Conservation (phyloP, 2,329 filamentous ascomycete genomes). For the Calonectria henricotiae region DNA sequence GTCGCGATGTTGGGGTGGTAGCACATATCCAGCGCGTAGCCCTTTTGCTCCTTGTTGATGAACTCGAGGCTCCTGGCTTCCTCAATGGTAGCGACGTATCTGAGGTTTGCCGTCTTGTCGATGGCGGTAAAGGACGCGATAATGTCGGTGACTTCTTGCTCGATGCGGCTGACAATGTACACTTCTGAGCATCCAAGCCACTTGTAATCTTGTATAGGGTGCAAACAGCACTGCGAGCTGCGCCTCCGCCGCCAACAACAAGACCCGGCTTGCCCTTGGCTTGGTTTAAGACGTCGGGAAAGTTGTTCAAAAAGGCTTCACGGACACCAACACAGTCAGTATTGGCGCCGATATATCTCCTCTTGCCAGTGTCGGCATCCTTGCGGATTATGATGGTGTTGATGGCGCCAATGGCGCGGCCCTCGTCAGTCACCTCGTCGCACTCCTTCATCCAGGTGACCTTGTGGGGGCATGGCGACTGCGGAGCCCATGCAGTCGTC, state of each 20-base stretch:
- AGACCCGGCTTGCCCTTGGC: slow-evolving; percentile 27
- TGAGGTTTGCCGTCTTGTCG: not conserved
- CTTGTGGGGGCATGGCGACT: slow-evolving; percentile 39
- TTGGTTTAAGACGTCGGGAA: slow-evolving; percentile 5
- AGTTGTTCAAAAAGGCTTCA: slow-evolving; percentile 33
- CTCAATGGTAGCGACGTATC: slow-evolving; percentile 27
- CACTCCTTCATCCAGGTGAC: slow-evolving; percentile 32
- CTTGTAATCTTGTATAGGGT: slow-evolving; percentile 29
- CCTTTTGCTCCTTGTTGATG: slow-evolving; percentile 33
- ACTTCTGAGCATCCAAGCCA: slow-evolving; percentile 33
- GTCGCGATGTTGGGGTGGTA: slow-evolving; percentile 41
- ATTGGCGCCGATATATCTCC: slow-evolving; percentile 34
- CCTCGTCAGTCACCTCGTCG: slow-evolving; percentile 35
- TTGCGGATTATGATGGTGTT: slow-evolving; percentile 32
- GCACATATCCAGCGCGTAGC: slow-evolving; percentile 43
- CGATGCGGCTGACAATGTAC: slow-evolving; percentile 32
- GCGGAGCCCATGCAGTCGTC: slow-evolving; percentile 30
- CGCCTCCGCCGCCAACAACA: slow-evolving; percentile 34
- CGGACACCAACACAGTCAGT: slow-evolving; percentile 34
- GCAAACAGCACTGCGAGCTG: slow-evolving; percentile 24
- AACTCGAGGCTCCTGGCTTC: slow-evolving; percentile 32
- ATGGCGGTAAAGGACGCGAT: slow-evolving; percentile 20
- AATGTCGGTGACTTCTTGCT: slow-evolving; percentile 26
- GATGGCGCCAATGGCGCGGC: slow-evolving; percentile 30
- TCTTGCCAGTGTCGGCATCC: slow-evolving; percentile 12